These are phyloP conservation scores for Pseudisothecium myosuroides DNA, from an alignment of 225 moss, liverwort and hornwort genomes.

Conservation along the genomic window DNA sequence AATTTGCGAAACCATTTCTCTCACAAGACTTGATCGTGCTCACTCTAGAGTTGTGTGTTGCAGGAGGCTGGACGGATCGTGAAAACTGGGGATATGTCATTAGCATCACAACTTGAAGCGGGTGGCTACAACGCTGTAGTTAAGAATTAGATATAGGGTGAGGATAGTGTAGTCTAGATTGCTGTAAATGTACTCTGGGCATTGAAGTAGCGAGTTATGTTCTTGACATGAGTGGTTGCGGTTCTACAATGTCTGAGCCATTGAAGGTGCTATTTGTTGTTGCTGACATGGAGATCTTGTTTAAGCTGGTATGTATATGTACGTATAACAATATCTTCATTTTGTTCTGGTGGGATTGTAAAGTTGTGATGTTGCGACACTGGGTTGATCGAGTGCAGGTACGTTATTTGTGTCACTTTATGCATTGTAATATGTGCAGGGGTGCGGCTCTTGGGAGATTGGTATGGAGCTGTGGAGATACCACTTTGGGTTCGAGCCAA, in stretches of 20 bases:
- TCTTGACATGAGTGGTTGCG: neutral
- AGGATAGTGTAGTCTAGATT: neutral
- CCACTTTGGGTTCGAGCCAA: neutral
- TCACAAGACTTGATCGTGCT: neutral
- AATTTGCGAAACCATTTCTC: neutral
- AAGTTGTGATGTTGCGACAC: neutral
- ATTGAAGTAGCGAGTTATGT: neutral
- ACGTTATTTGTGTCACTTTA: neutral
- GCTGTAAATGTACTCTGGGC: neutral
- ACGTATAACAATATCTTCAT: neutral
- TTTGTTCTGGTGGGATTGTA: neutral
- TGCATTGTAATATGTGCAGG: neutral
- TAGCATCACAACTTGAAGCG: slow-evolving; percentile 81
- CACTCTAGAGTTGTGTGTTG: neutral
- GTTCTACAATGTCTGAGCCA: neutral
- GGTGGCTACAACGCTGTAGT: slow-evolving; percentile 66
- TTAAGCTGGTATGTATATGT: neutral
- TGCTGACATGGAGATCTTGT: neutral
- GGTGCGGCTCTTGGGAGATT: neutral
- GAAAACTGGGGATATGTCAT: slow-evolving; percentile 78
- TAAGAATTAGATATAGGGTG: neutral
- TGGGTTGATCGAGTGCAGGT: neutral
- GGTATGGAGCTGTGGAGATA: neutral
- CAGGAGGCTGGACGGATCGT: slow-evolving; percentile 87
- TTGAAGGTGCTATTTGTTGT: neutral